phyloP scores from a whole-genome alignment of 164 flowering plant species.

The Annona squamosa region DNA sequence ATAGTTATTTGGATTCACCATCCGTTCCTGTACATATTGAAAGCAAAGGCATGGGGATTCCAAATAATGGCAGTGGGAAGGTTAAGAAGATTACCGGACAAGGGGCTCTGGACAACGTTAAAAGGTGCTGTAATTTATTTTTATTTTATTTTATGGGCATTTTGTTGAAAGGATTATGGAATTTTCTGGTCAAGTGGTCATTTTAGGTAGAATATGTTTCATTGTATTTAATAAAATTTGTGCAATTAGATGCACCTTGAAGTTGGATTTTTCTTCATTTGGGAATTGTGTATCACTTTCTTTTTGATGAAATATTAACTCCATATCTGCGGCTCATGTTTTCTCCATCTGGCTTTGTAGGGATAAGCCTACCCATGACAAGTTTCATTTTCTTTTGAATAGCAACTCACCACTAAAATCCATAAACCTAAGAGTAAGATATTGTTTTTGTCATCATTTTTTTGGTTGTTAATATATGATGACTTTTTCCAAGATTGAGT shows the following conservation, averaged over 20 bases:
- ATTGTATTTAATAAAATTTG: too few species aligned
- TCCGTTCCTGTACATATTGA: constrained; percentile 36
- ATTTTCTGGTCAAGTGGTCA: too few species aligned
- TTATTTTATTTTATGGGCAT: neutral
- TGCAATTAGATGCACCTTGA: neutral
- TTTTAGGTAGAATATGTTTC: too few species aligned
- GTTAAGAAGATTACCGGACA: constrained; percentile 29
- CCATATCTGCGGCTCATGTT: neutral
- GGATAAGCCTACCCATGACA: constrained; percentile 48
- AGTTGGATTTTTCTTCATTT: neutral
- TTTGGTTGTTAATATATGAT: neutral
- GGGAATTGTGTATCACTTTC: neutral
- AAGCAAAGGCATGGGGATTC: constrained; percentile 24
- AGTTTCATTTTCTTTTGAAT: constrained; percentile 34
- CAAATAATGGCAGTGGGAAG: constrained; percentile 17
- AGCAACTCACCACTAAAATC: constrained; percentile 49
- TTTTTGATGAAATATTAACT: neutral
- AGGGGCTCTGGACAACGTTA: constrained; percentile 31
- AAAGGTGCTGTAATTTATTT: constrained; percentile 31
- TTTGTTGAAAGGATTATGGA: too few species aligned
- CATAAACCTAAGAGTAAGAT: constrained; percentile 68
- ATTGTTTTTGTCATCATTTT: neutral
- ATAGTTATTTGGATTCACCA: constrained; percentile 38
- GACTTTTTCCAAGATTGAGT: neutral
- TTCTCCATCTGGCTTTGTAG: constrained; percentile 30